Conservation (phyloP, 768 basidiomycete species). For the Tubosaeta sp. region DNA sequence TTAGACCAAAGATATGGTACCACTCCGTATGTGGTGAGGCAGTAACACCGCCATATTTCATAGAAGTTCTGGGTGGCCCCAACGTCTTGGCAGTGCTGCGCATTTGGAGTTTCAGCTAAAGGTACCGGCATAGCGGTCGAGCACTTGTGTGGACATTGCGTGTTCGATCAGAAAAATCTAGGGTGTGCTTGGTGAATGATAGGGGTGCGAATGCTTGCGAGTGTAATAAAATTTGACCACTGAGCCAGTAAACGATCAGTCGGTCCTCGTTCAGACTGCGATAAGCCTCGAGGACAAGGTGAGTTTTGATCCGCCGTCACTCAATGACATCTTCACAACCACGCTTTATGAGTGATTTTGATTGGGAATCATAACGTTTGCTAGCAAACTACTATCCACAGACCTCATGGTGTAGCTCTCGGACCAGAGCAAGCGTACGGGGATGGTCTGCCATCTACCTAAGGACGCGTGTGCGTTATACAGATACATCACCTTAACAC, state of each 20-base stretch:
- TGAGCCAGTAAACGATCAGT: constrained; percentile 7
- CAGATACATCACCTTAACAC: not conserved
- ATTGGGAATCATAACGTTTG: not conserved
- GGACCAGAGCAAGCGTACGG: not conserved
- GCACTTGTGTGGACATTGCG: not conserved
- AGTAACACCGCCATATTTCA: constrained; percentile 5
- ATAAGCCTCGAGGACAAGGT: constrained; percentile 15
- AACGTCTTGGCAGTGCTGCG: constrained; percentile 3
- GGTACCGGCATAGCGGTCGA: not conserved
- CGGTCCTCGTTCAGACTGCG: not conserved
- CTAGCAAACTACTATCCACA: not conserved
- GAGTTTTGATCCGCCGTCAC: constrained; percentile 5
- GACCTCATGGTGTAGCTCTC: not conserved
- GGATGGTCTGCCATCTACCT: not conserved
- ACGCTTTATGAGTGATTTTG: not conserved
- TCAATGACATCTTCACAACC: not conserved
- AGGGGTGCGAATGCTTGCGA: not conserved
- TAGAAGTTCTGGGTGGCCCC: not conserved
- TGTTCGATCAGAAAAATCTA: not conserved
- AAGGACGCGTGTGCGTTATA: not conserved
- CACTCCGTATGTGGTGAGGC: not conserved
- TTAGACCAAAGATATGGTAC: not conserved
- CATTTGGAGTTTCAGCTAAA: not conserved
- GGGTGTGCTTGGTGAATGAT: not conserved
- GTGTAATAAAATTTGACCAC: not conserved